phyloP scores from a whole-genome alignment of 116 monocot species.

The Dioscorea cayenensis region DNA sequence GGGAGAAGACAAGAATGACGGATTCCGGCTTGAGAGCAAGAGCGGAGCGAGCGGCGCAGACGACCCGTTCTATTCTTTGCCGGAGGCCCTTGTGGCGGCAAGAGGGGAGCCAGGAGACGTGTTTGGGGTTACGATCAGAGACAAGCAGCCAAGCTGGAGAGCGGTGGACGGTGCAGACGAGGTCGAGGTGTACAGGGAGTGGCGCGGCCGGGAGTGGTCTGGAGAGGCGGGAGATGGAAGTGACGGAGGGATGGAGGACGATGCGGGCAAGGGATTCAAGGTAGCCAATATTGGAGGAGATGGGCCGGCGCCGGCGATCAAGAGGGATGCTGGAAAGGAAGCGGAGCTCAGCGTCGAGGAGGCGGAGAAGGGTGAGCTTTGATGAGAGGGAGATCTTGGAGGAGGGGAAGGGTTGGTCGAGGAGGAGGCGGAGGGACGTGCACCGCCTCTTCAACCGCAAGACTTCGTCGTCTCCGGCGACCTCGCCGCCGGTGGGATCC shows the following conservation, averaged over 20 bases:
- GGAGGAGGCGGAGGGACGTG: constrained; percentile 10
- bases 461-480: background rate
- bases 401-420: constrained; percentile 15
- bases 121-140: constrained; percentile 71
- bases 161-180: constrained; percentile 46
- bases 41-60: constrained; percentile 28
- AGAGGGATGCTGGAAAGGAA: constrained; percentile 30
- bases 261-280: constrained; percentile 45
- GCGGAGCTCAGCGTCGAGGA: constrained; percentile 43
- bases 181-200: constrained; percentile 43
- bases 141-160: constrained; percentile 71
- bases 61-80: constrained; percentile 20
- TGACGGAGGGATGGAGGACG: constrained; percentile 53
- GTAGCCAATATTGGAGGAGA: constrained; percentile 48
- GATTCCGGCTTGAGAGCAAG: constrained; percentile 30
- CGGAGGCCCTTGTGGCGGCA: constrained; percentile 15
- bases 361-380: constrained; percentile 32
- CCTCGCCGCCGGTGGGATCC: background rate
- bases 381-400: constrained; percentile 34
- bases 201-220: constrained; percentile 23
- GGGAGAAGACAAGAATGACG: constrained; percentile 58
- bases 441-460: constrained; percentile 11
- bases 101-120: constrained; percentile 30
- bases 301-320: background rate
- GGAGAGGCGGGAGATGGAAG: constrained; percentile 55